Conservation (phyloP, 768 basidiomycete species). For the Thelephora ganbajun region DNA sequence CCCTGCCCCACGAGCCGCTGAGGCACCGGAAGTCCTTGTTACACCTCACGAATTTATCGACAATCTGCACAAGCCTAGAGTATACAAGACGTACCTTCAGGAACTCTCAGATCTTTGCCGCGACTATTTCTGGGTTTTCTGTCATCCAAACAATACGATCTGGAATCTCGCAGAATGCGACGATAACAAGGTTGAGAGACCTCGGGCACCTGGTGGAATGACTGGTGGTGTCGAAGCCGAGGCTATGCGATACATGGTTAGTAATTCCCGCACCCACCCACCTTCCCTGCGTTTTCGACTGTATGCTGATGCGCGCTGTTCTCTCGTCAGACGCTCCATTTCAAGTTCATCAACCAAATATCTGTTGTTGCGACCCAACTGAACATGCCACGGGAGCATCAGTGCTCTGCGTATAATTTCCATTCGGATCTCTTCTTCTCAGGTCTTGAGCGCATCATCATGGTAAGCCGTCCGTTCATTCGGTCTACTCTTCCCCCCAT, state of each 20-base stretch:
- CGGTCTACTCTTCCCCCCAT: neutral
- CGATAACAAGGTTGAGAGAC: slow-evolving; percentile 74
- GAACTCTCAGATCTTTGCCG: slow-evolving; percentile 84
- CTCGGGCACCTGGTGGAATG: slow-evolving; percentile 92
- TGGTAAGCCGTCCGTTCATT: slow-evolving; percentile 35
- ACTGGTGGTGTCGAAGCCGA: slow-evolving; percentile 98
- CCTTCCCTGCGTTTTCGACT: neutral
- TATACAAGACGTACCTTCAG: slow-evolving; percentile 70
- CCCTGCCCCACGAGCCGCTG: slow-evolving; percentile 49
- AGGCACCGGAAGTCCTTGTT: slow-evolving; percentile 45
- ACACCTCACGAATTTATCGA: slow-evolving; percentile 75
- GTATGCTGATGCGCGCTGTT: neutral
- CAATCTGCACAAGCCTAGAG: slow-evolving; percentile 47
- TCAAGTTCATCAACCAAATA: slow-evolving; percentile 76
- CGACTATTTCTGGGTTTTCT: slow-evolving; percentile 96
- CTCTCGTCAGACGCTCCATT: slow-evolving; percentile 59
- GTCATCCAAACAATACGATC: slow-evolving; percentile 85
- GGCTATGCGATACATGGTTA: slow-evolving; percentile 88
- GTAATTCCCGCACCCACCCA: slow-evolving; percentile 20
- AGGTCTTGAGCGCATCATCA: slow-evolving; percentile 80
- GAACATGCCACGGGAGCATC: slow-evolving; percentile 50
- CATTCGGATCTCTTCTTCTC: slow-evolving; percentile 83
- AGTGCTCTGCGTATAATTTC: slow-evolving; percentile 68
- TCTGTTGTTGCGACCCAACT: slow-evolving; percentile 51
- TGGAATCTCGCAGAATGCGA: slow-evolving; percentile 82